Evolutionary conservation across 495 filamentous ascomycete species (phyloP).

Genomic region (Cenococcum geophilum): DNA sequence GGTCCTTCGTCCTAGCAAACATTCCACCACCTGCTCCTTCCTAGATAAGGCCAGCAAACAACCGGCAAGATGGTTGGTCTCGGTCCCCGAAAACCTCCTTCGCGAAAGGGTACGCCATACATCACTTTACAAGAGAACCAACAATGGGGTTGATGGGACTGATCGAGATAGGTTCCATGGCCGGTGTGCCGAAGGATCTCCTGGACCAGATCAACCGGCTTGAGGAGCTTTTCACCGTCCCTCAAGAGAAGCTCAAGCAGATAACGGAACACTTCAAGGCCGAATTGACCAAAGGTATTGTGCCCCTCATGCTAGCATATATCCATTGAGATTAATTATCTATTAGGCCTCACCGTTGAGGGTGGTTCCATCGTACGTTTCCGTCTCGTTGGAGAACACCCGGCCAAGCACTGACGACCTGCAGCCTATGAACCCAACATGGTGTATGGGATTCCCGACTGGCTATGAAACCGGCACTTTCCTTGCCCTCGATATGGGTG

Average conservation of each 20-base stretch:
- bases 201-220: slow-evolving; percentile 75
- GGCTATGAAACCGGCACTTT: slow-evolving; percentile 87
- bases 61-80: slow-evolving; percentile 16
- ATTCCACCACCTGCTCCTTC: neutral
- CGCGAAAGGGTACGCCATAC: slow-evolving; percentile 23
- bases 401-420: slow-evolving; percentile 1
- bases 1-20: neutral
- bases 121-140: neutral
- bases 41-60: neutral
- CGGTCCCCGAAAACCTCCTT: slow-evolving; percentile 22
- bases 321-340: slow-evolving; percentile 2
- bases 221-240: slow-evolving; percentile 80
- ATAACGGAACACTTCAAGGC: slow-evolving; percentile 82
- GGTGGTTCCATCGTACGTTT: slow-evolving; percentile 84
- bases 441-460: slow-evolving; percentile 91
- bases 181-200: slow-evolving; percentile 79
- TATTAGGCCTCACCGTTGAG: slow-evolving; percentile 68
- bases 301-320: neutral
- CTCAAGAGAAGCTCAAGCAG: slow-evolving; percentile 71
- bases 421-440: slow-evolving; percentile 98
- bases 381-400: slow-evolving; percentile 8
- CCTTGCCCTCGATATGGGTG: slow-evolving; percentile 95
- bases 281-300: slow-evolving; percentile 79
- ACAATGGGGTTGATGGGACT: slow-evolving; percentile 3
- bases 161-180: slow-evolving; percentile 56